Conservation (phyloP, 2,329 filamentous ascomycete genomes). For the Stachybotrys elegans region DNA sequence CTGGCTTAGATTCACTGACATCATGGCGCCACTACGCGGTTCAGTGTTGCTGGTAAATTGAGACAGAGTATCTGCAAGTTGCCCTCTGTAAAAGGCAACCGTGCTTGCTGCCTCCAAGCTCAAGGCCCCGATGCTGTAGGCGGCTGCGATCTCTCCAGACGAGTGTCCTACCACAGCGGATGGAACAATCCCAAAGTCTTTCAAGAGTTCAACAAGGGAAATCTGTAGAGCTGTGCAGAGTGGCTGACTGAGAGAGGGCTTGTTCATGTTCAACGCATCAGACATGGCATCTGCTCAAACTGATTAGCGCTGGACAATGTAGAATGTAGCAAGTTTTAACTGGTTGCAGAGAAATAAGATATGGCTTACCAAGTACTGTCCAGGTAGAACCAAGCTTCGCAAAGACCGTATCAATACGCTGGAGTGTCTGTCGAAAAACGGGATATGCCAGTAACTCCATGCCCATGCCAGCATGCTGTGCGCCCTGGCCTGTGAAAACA, state of each 20-base stretch:
- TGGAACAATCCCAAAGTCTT: slow-evolving; percentile 32
- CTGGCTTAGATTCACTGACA: slow-evolving; percentile 14
- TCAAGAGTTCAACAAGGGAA: slow-evolving; percentile 35
- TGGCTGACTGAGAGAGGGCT: slow-evolving; percentile 33
- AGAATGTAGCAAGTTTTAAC: neutral
- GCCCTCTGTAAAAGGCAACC: slow-evolving; percentile 42
- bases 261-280: slow-evolving; percentile 14
- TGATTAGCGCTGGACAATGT: neutral
- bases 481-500: slow-evolving; percentile 20
- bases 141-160: slow-evolving; percentile 40
- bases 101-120: slow-evolving; percentile 35
- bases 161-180: slow-evolving; percentile 37
- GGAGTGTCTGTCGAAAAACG: neutral
- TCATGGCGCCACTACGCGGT: slow-evolving; percentile 14
- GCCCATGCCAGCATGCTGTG: slow-evolving; percentile 17
- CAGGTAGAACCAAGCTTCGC: neutral
- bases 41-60: too few relatives aligned
- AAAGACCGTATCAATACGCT: neutral
- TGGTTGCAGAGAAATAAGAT: neutral
- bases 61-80: slow-evolving; percentile 24
- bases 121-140: slow-evolving; percentile 37
- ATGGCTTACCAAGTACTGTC: neutral
- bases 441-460: slow-evolving; percentile 8
- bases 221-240: slow-evolving; percentile 40
- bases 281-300: neutral